Conservation (phyloP, 2,329 filamentous ascomycete species). For the Arthrinium phaeospermum region DNA sequence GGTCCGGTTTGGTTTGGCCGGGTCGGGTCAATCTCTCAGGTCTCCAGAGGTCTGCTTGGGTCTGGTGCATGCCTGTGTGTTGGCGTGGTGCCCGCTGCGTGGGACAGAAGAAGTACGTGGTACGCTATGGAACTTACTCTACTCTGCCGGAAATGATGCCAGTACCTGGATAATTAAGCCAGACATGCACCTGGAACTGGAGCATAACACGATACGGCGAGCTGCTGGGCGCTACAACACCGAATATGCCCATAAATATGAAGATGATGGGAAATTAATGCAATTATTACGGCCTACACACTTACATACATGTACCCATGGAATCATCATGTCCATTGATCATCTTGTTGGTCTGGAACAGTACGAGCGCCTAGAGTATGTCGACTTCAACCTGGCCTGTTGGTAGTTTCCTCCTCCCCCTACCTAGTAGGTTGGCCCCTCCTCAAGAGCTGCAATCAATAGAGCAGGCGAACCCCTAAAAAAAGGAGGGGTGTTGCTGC, state of each 20-base stretch:
- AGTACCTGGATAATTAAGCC: conserved; percentile 10
- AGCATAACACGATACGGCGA: background rate
- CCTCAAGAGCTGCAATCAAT: background rate
- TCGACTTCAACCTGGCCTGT: background rate
- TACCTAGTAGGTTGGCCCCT: background rate
- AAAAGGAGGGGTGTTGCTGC: background rate
- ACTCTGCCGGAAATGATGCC: conserved; percentile 2
- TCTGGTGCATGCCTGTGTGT: conserved; percentile 10
- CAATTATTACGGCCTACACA: no score
- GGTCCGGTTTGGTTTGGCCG: background rate
- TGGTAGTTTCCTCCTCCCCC: background rate
- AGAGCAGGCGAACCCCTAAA: background rate
- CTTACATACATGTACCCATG: no score
- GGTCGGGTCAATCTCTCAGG: conserved; percentile 10
- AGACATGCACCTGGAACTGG: background rate
- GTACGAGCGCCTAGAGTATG: background rate
- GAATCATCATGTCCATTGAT: background rate
- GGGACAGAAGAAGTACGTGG: conserved; percentile 19
- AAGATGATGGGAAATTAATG: background rate
- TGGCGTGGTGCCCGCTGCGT: conserved; percentile 18
- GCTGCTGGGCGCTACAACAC: background rate
- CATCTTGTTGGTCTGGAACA: background rate
- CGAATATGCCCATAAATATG: background rate
- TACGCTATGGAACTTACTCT: background rate
- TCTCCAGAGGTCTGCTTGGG: background rate